A percentile compares a stretch with the other conserved stretches of the same genome.
Conservation (phyloP, 2,329 filamentous ascomycete species). For the Dryadomyces quercivorus region DNA sequence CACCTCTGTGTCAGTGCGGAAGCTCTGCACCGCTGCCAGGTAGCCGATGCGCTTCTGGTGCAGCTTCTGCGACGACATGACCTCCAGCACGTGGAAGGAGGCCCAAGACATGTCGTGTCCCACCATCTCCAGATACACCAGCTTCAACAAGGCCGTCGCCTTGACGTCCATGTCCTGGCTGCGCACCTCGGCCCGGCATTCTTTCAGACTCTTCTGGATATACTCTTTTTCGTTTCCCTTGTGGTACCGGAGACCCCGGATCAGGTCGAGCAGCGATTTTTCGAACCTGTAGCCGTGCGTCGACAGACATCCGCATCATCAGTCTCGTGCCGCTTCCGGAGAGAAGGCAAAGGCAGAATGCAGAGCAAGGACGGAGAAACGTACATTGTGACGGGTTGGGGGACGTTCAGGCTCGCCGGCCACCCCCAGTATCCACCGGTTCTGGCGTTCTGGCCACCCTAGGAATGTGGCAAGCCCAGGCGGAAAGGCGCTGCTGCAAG, state of each 20-base stretch:
- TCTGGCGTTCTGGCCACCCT: background rate
- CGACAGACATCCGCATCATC: too few relatives aligned
- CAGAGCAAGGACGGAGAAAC: background rate
- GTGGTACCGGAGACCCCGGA: slow-evolving; percentile 86
- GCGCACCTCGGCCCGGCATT: slow-evolving; percentile 88
- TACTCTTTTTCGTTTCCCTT: slow-evolving; percentile 93
- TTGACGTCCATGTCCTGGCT: slow-evolving; percentile 96
- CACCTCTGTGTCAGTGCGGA: slow-evolving; percentile 89
- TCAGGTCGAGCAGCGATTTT: slow-evolving; percentile 98
- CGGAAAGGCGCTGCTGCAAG: background rate
- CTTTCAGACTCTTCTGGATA: slow-evolving; percentile 82
- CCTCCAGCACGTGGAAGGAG: slow-evolving; percentile 93
- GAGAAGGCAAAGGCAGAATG: slow-evolving; percentile 9
- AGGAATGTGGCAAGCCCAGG: background rate
- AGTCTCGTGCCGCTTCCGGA: background rate
- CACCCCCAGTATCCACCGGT: background rate
- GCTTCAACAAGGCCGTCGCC: slow-evolving; percentile 86
- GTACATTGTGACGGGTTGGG: background rate
- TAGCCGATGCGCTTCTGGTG: slow-evolving; percentile 93
- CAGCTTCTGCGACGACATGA: slow-evolving; percentile 95
- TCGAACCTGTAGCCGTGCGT: slow-evolving; percentile 64
- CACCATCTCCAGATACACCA: slow-evolving; percentile 98
- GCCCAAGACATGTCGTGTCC: slow-evolving; percentile 99
- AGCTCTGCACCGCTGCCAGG: slow-evolving; percentile 89
- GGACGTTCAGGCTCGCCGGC: too few relatives aligned